Conservation (phyloP, 495 filamentous ascomycete species). For the Penicillium subrubescens region DNA sequence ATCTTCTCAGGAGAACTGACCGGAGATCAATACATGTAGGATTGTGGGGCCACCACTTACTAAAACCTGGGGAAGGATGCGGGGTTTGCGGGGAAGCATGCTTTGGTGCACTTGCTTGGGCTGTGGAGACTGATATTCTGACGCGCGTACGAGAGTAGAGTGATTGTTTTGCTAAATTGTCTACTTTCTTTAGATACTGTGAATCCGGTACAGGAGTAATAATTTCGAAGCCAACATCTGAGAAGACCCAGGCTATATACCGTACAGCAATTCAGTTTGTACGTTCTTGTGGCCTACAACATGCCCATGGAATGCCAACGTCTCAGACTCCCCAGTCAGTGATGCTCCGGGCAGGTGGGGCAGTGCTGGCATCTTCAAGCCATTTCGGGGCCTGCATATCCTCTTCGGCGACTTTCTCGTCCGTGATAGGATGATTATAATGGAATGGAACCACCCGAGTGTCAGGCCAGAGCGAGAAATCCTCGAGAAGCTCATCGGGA, state of each 20-base stretch:
- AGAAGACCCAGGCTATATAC: background rate
- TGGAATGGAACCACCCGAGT: slow-evolving; percentile 11
- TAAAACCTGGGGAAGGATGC: background rate
- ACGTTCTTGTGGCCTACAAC: background rate
- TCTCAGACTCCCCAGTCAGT: background rate
- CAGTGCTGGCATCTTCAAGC: background rate
- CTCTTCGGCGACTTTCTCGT: background rate
- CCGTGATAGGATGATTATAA: slow-evolving; percentile 7
- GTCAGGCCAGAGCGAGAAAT: slow-evolving; percentile 9
- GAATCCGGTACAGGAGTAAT: too few relatives aligned
- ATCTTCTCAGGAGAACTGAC: background rate
- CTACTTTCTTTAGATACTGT: too few relatives aligned
- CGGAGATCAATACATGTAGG: background rate
- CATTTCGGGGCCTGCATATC: slow-evolving; percentile 4
- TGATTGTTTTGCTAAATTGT: too few relatives aligned
- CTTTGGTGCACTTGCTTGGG: background rate
- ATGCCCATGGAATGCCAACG: background rate
- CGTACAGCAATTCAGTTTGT: background rate
- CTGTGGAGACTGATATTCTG: background rate
- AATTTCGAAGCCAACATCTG: background rate
- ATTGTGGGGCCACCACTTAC: background rate
- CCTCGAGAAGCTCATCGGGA: slow-evolving; percentile 4
- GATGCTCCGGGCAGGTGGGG: background rate
- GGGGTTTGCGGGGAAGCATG: background rate
- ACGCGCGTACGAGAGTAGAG: too few relatives aligned